A percentile compares a stretch with the other conserved stretches of the same genome.
These are phyloP conservation scores for Cudoniella acicularis DNA, from an alignment of 495 filamentous ascomycete genomes.

Conservation along the genomic window DNA sequence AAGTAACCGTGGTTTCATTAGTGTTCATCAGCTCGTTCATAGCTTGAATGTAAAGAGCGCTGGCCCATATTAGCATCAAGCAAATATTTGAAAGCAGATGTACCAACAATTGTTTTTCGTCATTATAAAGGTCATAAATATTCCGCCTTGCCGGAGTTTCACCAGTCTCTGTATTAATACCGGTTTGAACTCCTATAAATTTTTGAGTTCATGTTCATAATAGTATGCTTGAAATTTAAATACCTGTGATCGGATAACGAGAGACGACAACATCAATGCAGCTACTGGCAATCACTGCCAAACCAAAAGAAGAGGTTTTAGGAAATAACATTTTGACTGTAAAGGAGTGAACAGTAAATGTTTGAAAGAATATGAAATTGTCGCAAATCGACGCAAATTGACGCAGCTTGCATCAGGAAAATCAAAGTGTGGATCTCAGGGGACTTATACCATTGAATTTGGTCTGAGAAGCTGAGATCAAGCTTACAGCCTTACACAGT, in stretches of 20 bases:
- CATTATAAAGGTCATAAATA: background rate
- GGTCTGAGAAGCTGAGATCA: too few relatives aligned
- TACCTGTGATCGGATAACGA: background rate
- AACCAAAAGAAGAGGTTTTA: background rate
- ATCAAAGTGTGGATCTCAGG: too few relatives aligned
- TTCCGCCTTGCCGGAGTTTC: background rate
- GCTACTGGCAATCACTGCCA: background rate
- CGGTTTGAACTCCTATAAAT: background rate
- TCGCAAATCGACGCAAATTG: too few relatives aligned
- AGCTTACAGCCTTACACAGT: too few relatives aligned
- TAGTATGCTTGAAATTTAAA: background rate
- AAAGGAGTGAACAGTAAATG: too few relatives aligned
- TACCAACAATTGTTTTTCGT: background rate
- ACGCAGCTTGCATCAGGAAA: too few relatives aligned
- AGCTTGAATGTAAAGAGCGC: background rate
- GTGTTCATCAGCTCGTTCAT: background rate
- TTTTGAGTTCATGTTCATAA: background rate
- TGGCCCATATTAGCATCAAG: background rate
- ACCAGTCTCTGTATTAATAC: background rate
- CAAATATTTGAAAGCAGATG: background rate
- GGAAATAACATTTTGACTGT: background rate
- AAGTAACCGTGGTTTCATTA: background rate
- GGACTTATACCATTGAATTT: too few relatives aligned
- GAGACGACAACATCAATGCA: background rate
- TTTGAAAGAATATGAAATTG: too few relatives aligned